Evolutionary conservation across 306 rosid species (phyloP).

Genomic region (Trifolium fragiferum): DNA sequence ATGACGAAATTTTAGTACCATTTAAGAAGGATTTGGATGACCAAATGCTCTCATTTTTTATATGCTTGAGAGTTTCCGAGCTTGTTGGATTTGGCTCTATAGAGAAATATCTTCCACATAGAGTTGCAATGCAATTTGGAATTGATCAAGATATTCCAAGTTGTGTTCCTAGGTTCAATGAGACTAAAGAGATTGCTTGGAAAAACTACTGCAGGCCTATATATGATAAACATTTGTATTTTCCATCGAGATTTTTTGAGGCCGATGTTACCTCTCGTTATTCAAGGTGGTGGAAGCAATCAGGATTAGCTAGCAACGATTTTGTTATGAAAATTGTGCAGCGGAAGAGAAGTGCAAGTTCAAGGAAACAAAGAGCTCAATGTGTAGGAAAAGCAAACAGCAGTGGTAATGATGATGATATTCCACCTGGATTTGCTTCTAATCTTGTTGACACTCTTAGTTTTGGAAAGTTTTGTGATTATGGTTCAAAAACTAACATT

Average conservation of each 20-base stretch:
- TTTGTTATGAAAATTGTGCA: not conserved
- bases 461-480: not conserved
- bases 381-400: not conserved
- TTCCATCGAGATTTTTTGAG: not conserved
- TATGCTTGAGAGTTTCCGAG: not conserved
- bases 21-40: slow-evolving; percentile 31
- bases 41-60: slow-evolving; percentile 37
- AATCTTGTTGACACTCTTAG: not conserved
- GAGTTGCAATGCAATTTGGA: not conserved
- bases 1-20: slow-evolving; percentile 39
- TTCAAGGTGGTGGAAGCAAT: not conserved
- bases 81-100: not conserved
- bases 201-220: not conserved
- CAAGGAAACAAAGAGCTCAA: not conserved
- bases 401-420: not conserved
- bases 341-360: not conserved
- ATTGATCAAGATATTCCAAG: not conserved
- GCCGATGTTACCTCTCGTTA: not conserved
- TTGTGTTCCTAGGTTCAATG: not conserved
- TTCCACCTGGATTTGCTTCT: not conserved
- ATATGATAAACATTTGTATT: not conserved
- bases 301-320: not conserved
- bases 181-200: not conserved
- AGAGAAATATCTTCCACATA: not conserved
- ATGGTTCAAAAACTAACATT: not conserved